Conservation (phyloP, 345 rosid genomes). For the Gossypium rotundifolium region DNA sequence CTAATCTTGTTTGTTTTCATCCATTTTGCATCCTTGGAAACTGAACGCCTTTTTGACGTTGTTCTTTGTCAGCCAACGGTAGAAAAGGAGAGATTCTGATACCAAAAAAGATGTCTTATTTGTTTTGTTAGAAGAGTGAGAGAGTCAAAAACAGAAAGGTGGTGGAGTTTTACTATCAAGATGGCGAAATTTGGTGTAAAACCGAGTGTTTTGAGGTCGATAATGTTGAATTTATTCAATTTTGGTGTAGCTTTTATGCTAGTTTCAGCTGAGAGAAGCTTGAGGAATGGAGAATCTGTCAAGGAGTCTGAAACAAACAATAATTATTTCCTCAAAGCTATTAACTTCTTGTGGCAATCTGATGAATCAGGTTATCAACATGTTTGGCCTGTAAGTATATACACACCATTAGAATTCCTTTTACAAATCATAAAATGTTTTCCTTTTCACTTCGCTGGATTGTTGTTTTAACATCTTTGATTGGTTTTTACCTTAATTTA, state of each 20-base stretch:
- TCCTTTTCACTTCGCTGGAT: background rate
- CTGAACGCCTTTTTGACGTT: background rate
- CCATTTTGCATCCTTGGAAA: background rate
- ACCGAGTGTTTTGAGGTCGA: conserved; percentile 35
- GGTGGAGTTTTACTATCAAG: background rate
- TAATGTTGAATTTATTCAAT: conserved; percentile 21
- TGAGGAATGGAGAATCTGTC: conserved; percentile 22
- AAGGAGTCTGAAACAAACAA: conserved; percentile 21
- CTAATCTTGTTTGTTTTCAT: background rate
- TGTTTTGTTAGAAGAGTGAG: background rate
- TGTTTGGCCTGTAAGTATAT: conserved; percentile 66
- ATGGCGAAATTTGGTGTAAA: conserved; percentile 42
- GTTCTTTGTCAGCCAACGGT: background rate
- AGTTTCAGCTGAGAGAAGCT: conserved; percentile 51
- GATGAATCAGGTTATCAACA: conserved; percentile 45
- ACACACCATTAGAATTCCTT: background rate
- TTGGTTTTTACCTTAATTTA: background rate
- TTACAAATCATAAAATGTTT: background rate
- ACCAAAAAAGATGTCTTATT: background rate
- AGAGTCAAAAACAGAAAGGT: background rate
- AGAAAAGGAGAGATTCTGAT: background rate
- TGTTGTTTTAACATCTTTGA: background rate
- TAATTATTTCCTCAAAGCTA: conserved; percentile 21
- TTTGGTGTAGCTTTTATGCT: conserved; percentile 39
- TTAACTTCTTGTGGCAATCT: conserved; percentile 38